These are phyloP conservation scores for Lasiosphaeria hispida DNA, from an alignment of 495 filamentous ascomycete genomes.

Conservation along the genomic window DNA sequence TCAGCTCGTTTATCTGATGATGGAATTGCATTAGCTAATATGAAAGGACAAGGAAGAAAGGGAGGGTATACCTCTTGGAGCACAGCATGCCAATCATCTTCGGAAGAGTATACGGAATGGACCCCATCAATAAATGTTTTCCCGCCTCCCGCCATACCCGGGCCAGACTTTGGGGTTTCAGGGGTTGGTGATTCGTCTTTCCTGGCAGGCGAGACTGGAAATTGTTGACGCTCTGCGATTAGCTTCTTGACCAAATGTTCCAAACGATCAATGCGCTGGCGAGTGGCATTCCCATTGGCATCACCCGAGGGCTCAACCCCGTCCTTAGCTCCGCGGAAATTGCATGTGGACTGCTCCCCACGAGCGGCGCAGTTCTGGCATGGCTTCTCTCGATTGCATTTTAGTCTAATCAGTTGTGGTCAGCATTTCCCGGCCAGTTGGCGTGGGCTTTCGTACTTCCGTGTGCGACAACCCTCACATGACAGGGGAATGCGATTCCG, in stretches of 20 bases:
- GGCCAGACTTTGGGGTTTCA: neutral
- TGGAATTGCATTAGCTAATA: neutral
- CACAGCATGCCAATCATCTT: conserved; percentile 35
- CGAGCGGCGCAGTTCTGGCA: conserved; percentile 37
- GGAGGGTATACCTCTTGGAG: conserved; percentile 31
- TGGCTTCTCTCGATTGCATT: conserved; percentile 41
- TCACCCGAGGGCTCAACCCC: conserved; percentile 13
- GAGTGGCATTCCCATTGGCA: conserved; percentile 21
- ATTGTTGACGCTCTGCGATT: conserved; percentile 22
- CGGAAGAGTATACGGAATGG: conserved; percentile 26
- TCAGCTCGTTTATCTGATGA: conserved; percentile 24
- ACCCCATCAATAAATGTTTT: conserved; percentile 4
- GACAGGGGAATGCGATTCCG: conserved; percentile 27
- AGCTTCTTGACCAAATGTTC: conserved; percentile 34
- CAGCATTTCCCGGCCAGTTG: neutral
- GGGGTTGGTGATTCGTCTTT: neutral
- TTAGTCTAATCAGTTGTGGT: conserved; percentile 26
- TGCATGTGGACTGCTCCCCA: conserved; percentile 25
- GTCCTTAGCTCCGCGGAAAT: conserved; percentile 22
- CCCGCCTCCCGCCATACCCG: neutral
- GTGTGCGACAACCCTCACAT: conserved; percentile 37
- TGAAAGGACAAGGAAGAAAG: conserved; percentile 8
- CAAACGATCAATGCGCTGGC: conserved; percentile 34
- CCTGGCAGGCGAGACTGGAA: neutral
- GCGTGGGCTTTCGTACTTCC: conserved; percentile 28